Evolutionary conservation across 2,329 filamentous ascomycete species (phyloP).

Genomic region (Trichoderma harzianum): DNA sequence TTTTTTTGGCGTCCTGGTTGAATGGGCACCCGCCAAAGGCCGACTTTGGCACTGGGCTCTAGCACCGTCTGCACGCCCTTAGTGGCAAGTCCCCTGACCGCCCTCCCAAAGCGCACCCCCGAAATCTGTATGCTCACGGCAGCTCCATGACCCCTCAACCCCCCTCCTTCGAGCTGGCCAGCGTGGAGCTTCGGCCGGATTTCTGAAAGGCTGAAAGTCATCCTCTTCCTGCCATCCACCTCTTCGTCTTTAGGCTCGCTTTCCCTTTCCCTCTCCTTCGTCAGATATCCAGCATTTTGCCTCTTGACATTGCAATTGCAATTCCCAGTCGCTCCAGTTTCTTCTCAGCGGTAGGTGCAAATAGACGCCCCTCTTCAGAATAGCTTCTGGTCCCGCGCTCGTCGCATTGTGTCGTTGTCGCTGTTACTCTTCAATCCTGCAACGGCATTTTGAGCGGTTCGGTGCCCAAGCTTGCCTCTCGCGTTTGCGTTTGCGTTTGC

Average conservation of each 20-base stretch:
- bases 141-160: constrained; percentile 13
- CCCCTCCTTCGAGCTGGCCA: constrained; percentile 16
- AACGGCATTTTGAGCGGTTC: background rate
- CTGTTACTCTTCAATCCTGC: background rate
- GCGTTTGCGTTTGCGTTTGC: background rate
- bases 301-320: constrained; percentile 15
- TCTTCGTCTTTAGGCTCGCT: constrained; percentile 11
- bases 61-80: background rate
- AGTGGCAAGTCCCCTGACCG: constrained; percentile 13
- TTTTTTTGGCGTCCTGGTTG: background rate
- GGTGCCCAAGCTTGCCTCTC: constrained; percentile 1
- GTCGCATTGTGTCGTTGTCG: background rate
- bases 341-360: constrained; percentile 9
- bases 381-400: background rate
- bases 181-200: constrained; percentile 23
- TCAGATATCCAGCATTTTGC: constrained; percentile 12
- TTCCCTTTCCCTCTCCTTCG: constrained; percentile 12
- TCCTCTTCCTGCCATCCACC: constrained; percentile 19
- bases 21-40: constrained; percentile 2
- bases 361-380: background rate
- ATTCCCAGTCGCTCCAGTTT: constrained; percentile 2
- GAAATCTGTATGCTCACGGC: background rate
- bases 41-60: background rate
- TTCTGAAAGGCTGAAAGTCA: constrained; percentile 24
- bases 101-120: constrained; percentile 15